Conservation (phyloP, 345 rosid genomes). For the Ricinus communis region DNA sequence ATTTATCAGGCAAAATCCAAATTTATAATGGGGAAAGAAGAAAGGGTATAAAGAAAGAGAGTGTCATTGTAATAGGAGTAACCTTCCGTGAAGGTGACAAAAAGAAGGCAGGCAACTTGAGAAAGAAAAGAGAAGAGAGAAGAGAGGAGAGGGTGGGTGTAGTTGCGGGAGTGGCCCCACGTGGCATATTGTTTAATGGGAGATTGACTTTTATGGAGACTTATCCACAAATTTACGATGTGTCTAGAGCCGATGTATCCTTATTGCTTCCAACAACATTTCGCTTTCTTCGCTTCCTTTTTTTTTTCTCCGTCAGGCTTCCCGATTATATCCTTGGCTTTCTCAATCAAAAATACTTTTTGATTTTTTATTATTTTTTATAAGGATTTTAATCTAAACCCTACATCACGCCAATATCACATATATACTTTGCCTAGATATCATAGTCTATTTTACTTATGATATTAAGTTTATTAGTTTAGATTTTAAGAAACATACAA, state of each 20-base stretch:
- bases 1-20: too few species aligned
- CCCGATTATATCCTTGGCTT: background rate
- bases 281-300: background rate
- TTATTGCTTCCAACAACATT: background rate
- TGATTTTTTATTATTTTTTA: too few species aligned
- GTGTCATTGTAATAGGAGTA: background rate
- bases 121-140: too few species aligned
- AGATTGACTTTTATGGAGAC: conserved; percentile 17
- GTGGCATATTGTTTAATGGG: background rate
- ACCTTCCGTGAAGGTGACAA: conserved; percentile 21
- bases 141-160: too few species aligned
- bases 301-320: background rate
- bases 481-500: too few species aligned
- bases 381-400: too few species aligned
- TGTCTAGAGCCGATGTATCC: conserved; percentile 12
- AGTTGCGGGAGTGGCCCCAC: background rate
- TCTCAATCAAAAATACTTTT: too few species aligned
- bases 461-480: too few species aligned
- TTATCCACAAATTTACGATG: background rate
- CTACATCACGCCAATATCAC: too few species aligned
- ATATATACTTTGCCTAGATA: too few species aligned
- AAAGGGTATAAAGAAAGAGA: background rate
- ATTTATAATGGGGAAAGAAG: too few species aligned
- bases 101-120: background rate
- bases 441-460: too few species aligned